These are phyloP conservation scores for Russula sp. DNA, from an alignment of 768 basidiomycete genomes.

Conservation along the genomic window DNA sequence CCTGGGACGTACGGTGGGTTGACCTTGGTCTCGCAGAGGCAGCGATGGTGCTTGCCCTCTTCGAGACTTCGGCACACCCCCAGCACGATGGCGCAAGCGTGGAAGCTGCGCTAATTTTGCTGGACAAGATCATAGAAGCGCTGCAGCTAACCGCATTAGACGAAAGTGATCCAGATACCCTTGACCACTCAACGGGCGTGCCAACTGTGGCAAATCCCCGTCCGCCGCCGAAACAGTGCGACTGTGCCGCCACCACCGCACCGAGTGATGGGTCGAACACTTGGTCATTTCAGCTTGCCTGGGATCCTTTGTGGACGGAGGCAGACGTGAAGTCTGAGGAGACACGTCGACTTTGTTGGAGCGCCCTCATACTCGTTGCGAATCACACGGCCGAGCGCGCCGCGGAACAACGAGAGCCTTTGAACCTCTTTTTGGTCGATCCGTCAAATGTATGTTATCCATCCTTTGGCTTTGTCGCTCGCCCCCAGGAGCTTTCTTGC, in stretches of 20 bases:
- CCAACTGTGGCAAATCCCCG: constrained; percentile 44
- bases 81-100: constrained; percentile 56
- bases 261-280: constrained; percentile 38
- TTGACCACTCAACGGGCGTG: constrained; percentile 46
- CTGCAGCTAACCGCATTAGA: constrained; percentile 59
- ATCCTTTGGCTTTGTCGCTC: not conserved
- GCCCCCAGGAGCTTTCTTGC: not conserved
- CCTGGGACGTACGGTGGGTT: constrained; percentile 51
- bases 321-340: constrained; percentile 63
- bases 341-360: constrained; percentile 74
- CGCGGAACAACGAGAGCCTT: constrained; percentile 57
- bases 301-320: constrained; percentile 57
- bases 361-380: constrained; percentile 63
- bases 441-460: constrained; percentile 56
- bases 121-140: constrained; percentile 63
- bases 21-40: constrained; percentile 70
- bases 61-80: constrained; percentile 73
- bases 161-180: constrained; percentile 49
- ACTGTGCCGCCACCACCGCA: constrained; percentile 43
- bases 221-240: constrained; percentile 40
- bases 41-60: constrained; percentile 71
- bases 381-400: constrained; percentile 67
- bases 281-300: constrained; percentile 54
- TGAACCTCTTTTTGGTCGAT: constrained; percentile 58
- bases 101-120: constrained; percentile 49